A percentile compares a stretch with the other conserved stretches of the same genome.
Conservation (phyloP, 352 stramenopile genomes). For the Pythium apleroticum region DNA sequence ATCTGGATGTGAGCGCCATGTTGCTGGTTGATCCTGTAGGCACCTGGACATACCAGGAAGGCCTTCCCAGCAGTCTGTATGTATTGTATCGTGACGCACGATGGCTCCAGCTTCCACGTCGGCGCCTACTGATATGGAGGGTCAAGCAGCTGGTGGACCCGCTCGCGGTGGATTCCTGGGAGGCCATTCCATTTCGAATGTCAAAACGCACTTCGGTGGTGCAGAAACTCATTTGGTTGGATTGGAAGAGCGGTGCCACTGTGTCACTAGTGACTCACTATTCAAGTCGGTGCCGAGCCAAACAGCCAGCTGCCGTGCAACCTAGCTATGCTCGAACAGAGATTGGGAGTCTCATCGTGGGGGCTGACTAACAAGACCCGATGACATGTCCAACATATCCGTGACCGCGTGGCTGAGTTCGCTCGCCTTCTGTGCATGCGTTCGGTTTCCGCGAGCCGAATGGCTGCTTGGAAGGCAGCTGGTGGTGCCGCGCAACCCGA, state of each 20-base stretch:
- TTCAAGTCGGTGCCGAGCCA: not conserved
- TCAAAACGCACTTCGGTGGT: not conserved
- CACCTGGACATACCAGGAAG: not conserved
- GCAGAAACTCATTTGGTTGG: not conserved
- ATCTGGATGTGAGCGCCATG: not conserved
- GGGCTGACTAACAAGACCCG: not conserved
- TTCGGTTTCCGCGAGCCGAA: constrained; percentile 2
- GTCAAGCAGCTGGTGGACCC: constrained; percentile 3
- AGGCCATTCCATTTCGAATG: constrained; percentile 1
- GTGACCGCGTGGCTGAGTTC: not conserved
- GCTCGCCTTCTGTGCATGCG: constrained; percentile 1
- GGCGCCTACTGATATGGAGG: not conserved
- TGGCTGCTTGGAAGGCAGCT: constrained; percentile 3
- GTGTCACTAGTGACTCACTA: not conserved
- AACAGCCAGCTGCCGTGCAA: not conserved
- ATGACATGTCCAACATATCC: not conserved
- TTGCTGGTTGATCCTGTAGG: not conserved
- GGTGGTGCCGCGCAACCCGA: not conserved
- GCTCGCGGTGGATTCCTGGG: constrained; percentile 20
- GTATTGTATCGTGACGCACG: no score
- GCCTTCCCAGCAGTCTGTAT: no score
- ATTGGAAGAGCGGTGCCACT: not conserved
- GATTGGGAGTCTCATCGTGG: not conserved
- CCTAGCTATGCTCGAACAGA: not conserved
- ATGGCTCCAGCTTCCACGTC: not conserved